These are phyloP conservation scores for Lenwebbia sp. DNA, from an alignment of 345 rosid genomes.

Conservation along the genomic window DNA sequence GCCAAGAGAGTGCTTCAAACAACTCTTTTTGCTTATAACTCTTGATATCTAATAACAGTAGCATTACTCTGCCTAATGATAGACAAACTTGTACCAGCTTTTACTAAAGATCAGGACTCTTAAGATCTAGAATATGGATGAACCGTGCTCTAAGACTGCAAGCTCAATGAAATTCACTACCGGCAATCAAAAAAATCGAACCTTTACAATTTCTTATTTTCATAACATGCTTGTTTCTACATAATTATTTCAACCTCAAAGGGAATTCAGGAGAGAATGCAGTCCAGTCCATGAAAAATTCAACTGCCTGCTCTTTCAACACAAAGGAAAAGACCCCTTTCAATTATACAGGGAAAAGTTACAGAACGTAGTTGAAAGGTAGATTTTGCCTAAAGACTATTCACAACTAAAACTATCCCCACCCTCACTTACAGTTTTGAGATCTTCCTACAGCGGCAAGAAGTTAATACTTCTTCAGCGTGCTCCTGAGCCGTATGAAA, in stretches of 20 bases:
- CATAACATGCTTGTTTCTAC: background rate
- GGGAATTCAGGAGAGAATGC: background rate
- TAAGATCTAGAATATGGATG: background rate
- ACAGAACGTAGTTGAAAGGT: background rate
- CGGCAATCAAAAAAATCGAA: background rate
- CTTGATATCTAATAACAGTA: background rate
- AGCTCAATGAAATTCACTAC: background rate
- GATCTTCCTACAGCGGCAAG: background rate
- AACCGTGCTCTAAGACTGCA: background rate
- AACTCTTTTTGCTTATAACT: background rate
- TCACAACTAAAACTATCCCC: background rate
- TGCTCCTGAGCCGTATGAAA: constrained; percentile 41
- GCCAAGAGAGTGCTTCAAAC: background rate
- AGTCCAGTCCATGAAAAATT: background rate
- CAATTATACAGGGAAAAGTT: background rate
- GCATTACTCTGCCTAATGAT: background rate
- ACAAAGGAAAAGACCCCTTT: background rate
- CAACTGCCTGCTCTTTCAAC: background rate
- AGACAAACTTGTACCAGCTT: background rate
- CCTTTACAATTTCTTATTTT: background rate
- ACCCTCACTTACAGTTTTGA: background rate
- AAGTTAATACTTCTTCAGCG: constrained; percentile 46
- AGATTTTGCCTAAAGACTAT: background rate
- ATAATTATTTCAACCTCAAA: background rate
- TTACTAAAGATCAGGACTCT: background rate